Conservation (phyloP, 257 asterid species). For the Jaltomata sinuosa region DNA sequence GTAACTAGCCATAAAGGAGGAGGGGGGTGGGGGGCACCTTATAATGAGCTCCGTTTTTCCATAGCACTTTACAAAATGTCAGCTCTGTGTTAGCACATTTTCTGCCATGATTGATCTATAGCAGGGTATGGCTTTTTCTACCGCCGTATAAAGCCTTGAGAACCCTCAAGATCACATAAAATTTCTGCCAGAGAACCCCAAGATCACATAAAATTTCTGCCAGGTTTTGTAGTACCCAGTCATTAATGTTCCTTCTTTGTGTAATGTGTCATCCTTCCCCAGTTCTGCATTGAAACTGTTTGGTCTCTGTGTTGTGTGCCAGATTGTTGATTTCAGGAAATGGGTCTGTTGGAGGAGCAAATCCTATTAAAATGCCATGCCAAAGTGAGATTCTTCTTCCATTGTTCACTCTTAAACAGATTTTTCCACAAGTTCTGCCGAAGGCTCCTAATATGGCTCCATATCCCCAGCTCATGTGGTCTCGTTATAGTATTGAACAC, state of each 20-base stretch:
- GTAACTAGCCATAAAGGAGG: neutral
- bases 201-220: neutral
- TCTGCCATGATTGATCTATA: neutral
- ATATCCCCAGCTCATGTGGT: neutral
- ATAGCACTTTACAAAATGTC: neutral
- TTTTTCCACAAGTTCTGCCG: neutral
- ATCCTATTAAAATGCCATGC: neutral
- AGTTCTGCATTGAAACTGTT: neutral
- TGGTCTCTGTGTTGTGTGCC: neutral
- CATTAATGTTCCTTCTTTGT: neutral
- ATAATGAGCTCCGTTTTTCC: neutral
- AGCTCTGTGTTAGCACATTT: neutral
- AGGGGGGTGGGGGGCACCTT: neutral
- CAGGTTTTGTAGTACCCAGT: neutral
- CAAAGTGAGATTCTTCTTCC: neutral
- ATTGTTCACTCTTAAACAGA: neutral
- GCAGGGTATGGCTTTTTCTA: too few species aligned
- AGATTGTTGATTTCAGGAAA: neutral
- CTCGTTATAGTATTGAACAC: neutral
- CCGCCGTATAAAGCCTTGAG: too few species aligned
- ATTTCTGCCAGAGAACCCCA: neutral
- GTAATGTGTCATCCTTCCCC: neutral
- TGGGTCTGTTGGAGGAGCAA: neutral
- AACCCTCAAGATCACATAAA: too few species aligned
- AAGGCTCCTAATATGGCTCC: neutral